Evolutionary conservation across 768 basidiomycete species (phyloP), one percentile per base, ranked within the genome.

Genomic region (Amanita rubescens): DNA sequence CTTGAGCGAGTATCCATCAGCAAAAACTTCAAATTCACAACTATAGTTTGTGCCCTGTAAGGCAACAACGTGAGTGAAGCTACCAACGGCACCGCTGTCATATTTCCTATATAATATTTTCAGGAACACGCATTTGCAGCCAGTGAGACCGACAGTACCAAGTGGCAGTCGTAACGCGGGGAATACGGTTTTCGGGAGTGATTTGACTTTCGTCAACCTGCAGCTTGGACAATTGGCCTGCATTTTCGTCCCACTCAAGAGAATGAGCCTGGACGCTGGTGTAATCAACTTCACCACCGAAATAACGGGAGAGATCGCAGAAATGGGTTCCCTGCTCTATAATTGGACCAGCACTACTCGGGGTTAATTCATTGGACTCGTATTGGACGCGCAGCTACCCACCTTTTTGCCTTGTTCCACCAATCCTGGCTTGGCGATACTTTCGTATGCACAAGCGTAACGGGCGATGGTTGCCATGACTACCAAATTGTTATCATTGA

Each of bases 401-500:
- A 82, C 84, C 85, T 90, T 74, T 81, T 89, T 20, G 86, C 81
- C 71, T 93, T 94, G 75, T 92, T 84, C 93, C 93, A 94, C 93
- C 93, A 94, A 58, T 93, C n/a, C 87, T 3, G 78, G 79, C 68
- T 92, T 91, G 10, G 79, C 78, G 54, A 89, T 90, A 20, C 79
- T 69, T 66, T 88, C 80, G 61, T 92, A 94, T 37, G 90, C 90
- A 62, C 85, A 86, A 10, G 91, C 92, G 70, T 97, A 99, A 55
- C 95, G 87, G 7, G 94, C 94, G 59, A 94, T 84, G 33, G 95
- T 98, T 43, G 87, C 79, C 94, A 98, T 97, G 49, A 99, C 94
- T 19, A 87, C 87, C 55, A 99, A 77, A 63, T 91, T 81, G 67
- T 97, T 97, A 58, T 95, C 92, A 63, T 90, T 76, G 65, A 99